Evolutionary conservation across 75 land plant species (phyloP), one percentile per base, ranked within the genome.

Genomic region (Pinus taeda): DNA sequence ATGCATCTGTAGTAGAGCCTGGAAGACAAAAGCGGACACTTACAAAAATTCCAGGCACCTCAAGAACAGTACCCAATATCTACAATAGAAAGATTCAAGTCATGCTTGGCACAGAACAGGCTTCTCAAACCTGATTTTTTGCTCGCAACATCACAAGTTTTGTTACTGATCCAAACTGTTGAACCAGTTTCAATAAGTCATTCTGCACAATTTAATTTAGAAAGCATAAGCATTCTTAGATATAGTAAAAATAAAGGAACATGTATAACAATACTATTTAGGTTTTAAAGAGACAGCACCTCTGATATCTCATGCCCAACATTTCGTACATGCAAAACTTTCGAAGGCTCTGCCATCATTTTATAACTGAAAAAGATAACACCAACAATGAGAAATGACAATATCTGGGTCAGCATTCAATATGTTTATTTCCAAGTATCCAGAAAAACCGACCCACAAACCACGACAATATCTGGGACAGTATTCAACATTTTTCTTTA

Each of bases 1-100:
- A 83, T 92, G 87, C 99, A 97, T 97, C 79, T 97, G 99, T 15
- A 97, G 73, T 60, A 97, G 91, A 53, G 99, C 99, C 99, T 97
- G 85, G 80, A 77, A 29, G 2, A 36, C 20, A 36, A 20, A 59
- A 74, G 15, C 33, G 33, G 8, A 18, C 18, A 66, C 26, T 15
- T 33, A 49, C 73, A 81, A n/a, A 30, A 5, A 17, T 21, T 9
- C 26, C 53, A 45, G 7, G 15, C 22, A 15, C 42, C 26, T 30
- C 20, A 18, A 17, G 9, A 39, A 30, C 42, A 73, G 15, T 63
- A 39, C 15, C 12, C 37, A 24, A 37, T 71, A 33, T 15, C 22
- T 17, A 26, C 17, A 57, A 6, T 13, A 77, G 18, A 8, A 33
- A 57, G 20, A 57, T 42, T 17, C 29, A 18, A 18, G 9, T 37